Evolutionary conservation across 1,139 yeast genomes (phyloP), one percentile per base, ranked within the genome.

Genomic region (Zygotorulaspora mrakii): DNA sequence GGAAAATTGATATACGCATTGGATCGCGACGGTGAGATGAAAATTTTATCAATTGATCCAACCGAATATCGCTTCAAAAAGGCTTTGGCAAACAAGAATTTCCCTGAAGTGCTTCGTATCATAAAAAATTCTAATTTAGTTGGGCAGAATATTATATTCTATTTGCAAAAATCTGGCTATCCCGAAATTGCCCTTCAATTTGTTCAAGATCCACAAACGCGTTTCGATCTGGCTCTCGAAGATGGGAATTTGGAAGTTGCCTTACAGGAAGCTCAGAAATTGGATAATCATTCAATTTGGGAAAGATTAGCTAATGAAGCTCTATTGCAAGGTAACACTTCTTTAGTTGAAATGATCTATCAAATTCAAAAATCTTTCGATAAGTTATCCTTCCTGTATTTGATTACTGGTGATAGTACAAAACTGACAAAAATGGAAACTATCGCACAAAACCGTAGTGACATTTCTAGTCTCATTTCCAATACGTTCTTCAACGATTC

Each of bases 41-140:
- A 86, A 59, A 74, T 77, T 35, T 66, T 88, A 43, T 66, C 72
- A 33, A 87, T 94, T 52, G 98, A 94, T 61, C 96, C 98, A 33
- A 89, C 97, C 22, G 99, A 94, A 67, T 94, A 85, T 70, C 76
- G 97, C 57, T 94, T 94, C 74, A 94, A 94, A 71, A 82, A 82
- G 58, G 95, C 98, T 4, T 72, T 94, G 54, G 85, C 89, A 31
- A 86, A 83, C 68, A 83, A 81, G 64, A 88, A 91, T 64, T 91
- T 87, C 68, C 79, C 79, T 50, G 98, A 94, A 66, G 97, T 94
- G 17, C 74, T 91, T 52, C 79, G 96, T 54, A 79, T 94, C 52
- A 91, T 94, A 64, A 82, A 79, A 57, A 80, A 76, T 46, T 89
- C 97, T 18, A 88, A 86, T 59, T 74, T 94, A 59, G 98, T 94